These are phyloP conservation scores for Backusella circina DNA, from an alignment of 192 early-diverging fungal species.

Conservation along the genomic window DNA sequence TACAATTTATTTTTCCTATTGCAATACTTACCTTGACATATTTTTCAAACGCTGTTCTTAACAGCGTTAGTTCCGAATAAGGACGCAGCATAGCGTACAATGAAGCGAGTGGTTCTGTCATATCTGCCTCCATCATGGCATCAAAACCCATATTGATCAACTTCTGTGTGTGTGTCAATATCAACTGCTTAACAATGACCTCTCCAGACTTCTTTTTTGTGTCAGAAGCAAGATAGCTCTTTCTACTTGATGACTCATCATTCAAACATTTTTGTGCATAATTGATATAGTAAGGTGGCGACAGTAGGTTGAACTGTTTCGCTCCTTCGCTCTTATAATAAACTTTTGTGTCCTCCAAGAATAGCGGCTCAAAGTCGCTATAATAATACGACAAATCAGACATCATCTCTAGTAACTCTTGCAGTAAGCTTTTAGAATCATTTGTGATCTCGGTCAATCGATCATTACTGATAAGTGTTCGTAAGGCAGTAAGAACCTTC, in stretches of 20 bases:
- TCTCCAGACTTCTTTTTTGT: constrained; percentile 58
- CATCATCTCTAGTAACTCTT: constrained; percentile 71
- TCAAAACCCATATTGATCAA: constrained; percentile 74
- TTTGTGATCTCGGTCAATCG: constrained; percentile 46
- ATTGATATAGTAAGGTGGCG: constrained; percentile 65
- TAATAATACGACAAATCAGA: constrained; percentile 73
- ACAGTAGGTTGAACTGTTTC: constrained; percentile 44
- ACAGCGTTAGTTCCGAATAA: constrained; percentile 53
- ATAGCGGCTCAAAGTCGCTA: constrained; percentile 67
- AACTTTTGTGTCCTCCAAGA: constrained; percentile 60
- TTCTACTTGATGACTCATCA: constrained; percentile 60
- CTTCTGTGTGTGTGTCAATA: constrained; percentile 62
- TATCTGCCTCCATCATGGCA: constrained; percentile 63
- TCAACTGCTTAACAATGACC: constrained; percentile 64
- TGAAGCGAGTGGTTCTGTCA: constrained; percentile 58
- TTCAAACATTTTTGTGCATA: constrained; percentile 65
- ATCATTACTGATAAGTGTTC: neutral
- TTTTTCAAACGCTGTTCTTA: constrained; percentile 59
- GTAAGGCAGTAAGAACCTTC: neutral
- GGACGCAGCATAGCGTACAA: constrained; percentile 68
- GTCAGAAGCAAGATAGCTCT: constrained; percentile 60
- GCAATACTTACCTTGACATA: constrained; percentile 64
- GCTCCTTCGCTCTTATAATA: constrained; percentile 78
- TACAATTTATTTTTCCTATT: neutral
- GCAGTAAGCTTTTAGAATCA: constrained; percentile 55